Evolutionary conservation across 2,329 filamentous ascomycete genomes (phyloP).

Genomic region (Colletotrichum neosansevieriae): DNA sequence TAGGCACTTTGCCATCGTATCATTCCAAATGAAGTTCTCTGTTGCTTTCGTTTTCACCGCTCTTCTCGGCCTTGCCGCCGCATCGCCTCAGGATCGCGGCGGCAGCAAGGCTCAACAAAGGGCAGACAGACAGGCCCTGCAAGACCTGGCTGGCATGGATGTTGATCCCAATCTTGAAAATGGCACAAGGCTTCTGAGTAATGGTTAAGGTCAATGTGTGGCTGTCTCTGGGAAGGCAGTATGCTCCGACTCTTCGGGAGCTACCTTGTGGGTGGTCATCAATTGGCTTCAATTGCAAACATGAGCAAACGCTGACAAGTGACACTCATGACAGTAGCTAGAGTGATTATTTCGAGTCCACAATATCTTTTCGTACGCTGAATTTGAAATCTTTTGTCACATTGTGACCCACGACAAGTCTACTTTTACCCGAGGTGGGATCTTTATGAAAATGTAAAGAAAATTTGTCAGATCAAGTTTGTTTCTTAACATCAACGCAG

Average conservation of each 20-base stretch:
- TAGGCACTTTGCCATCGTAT: neutral
- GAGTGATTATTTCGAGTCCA: neutral
- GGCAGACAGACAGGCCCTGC: slow-evolving; percentile 22
- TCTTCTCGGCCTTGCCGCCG: slow-evolving; percentile 10
- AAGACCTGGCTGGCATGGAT: slow-evolving; percentile 26
- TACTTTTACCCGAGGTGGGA: too few species aligned
- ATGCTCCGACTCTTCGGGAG: slow-evolving; percentile 21
- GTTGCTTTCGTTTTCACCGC: neutral
- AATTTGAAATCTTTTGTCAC: neutral
- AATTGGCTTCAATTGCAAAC: too few species aligned
- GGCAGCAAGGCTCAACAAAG: slow-evolving; percentile 21
- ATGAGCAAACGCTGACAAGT: too few species aligned
- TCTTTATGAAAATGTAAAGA: too few species aligned
- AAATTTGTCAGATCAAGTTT: too few species aligned
- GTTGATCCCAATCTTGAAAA: slow-evolving; percentile 31
- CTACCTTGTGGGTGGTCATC: slow-evolving; percentile 12
- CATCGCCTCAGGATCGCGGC: slow-evolving; percentile 17
- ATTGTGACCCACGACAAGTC: too few species aligned
- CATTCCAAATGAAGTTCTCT: slow-evolving; percentile 17
- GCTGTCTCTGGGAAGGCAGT: slow-evolving; percentile 30
- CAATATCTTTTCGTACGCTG: neutral
- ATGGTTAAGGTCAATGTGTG: slow-evolving; percentile 23
- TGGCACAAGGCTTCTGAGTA: slow-evolving; percentile 23
- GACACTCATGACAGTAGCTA: too few species aligned
- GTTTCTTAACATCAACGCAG: too few species aligned